phyloP scores from a whole-genome alignment of 2,329 filamentous ascomycete genomes.

The Acarospora socialis region DNA sequence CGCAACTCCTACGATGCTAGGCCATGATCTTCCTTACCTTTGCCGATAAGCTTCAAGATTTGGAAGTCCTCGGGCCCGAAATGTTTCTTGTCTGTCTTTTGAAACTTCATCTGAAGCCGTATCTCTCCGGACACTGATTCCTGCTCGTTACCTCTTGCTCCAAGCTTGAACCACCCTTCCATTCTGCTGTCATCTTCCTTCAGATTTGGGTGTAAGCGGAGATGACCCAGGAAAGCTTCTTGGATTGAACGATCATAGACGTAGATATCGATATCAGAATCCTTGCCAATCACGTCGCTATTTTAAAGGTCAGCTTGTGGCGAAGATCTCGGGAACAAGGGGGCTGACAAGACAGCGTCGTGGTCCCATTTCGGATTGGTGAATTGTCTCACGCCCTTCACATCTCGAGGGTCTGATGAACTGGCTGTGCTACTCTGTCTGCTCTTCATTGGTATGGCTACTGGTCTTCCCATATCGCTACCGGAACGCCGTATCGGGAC shows the following conservation, averaged over 20 bases:
- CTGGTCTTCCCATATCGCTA: constrained; percentile 68
- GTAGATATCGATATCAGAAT: constrained; percentile 82
- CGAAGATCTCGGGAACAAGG: constrained; percentile 1
- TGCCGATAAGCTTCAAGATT: constrained; percentile 89
- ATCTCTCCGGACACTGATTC: constrained; percentile 72
- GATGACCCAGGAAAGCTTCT: constrained; percentile 83
- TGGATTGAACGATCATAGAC: constrained; percentile 78
- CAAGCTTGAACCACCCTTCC: constrained; percentile 73
- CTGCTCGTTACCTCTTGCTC: constrained; percentile 66
- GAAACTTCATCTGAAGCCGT: constrained; percentile 71
- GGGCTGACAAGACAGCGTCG: constrained; percentile 78
- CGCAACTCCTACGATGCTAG: not conserved
- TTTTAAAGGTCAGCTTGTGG: constrained; percentile 1
- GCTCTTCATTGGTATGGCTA: constrained; percentile 95
- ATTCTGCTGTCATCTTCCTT: constrained; percentile 56
- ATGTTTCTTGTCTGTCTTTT: constrained; percentile 75
- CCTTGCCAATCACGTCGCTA: constrained; percentile 84
- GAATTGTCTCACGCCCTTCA: constrained; percentile 46
- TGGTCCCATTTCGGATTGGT: constrained; percentile 93
- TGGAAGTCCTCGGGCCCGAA: constrained; percentile 93
- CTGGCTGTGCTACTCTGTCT: constrained; percentile 95
- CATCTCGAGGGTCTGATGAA: constrained; percentile 49
- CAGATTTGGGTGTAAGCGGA: constrained; percentile 61
- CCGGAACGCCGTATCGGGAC: constrained; percentile 54
- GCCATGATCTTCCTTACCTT: constrained; percentile 33